A percentile compares a stretch with the other conserved stretches of the same genome.
phyloP scores from a whole-genome alignment of 352 stramenopile species.

The Pythium pectinolyticum region DNA sequence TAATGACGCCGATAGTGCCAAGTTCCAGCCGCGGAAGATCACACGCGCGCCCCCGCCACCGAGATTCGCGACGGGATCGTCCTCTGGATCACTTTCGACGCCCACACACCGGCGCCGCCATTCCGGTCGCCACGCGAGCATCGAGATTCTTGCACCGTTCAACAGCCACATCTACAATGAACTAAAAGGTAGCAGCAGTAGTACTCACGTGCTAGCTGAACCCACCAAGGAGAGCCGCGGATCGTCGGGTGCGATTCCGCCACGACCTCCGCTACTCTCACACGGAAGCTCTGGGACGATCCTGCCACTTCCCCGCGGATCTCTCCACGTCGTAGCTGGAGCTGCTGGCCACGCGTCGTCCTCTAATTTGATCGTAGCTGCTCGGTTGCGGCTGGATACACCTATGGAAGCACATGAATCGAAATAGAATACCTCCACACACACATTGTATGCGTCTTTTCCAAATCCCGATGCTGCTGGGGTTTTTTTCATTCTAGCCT shows the following conservation, averaged over 20 bases:
- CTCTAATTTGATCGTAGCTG: slow-evolving; percentile 15
- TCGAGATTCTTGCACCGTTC: slow-evolving; percentile 19
- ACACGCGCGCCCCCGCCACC: slow-evolving; percentile 34
- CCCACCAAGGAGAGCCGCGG: background rate
- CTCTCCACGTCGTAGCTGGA: background rate
- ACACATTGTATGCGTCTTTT: background rate
- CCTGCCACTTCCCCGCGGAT: background rate
- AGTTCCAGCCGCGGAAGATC: slow-evolving; percentile 33
- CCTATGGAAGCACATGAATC: slow-evolving; percentile 19
- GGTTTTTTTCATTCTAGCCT: too few relatives aligned
- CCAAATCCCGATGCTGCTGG: too few relatives aligned
- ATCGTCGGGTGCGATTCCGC: background rate
- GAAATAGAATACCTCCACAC: background rate
- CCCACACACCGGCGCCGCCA: slow-evolving; percentile 13
- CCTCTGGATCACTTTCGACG: background rate
- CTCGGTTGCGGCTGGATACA: slow-evolving; percentile 17
- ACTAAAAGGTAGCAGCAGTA: slow-evolving; percentile 7
- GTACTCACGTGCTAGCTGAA: background rate
- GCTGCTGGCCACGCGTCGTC: background rate
- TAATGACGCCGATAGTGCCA: slow-evolving; percentile 31
- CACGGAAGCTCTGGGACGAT: slow-evolving; percentile 14
- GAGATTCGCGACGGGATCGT: background rate
- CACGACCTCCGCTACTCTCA: slow-evolving; percentile 4
- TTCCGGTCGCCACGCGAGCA: slow-evolving; percentile 7
- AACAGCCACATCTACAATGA: slow-evolving; percentile 20